Evolutionary conservation across 306 rosid species (phyloP).

Genomic region (Trichosanthes cucumerina): DNA sequence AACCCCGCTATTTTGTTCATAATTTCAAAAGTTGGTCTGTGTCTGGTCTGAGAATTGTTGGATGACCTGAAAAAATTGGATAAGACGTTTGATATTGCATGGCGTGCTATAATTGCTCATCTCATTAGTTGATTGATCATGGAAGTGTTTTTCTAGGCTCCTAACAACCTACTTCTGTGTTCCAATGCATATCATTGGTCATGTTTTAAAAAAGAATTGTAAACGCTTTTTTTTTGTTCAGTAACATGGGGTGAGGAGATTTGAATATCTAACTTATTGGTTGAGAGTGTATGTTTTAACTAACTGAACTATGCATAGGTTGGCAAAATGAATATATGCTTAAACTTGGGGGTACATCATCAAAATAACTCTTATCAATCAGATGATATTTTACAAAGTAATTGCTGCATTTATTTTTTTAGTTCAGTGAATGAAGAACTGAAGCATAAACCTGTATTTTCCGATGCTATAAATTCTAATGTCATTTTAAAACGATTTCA

Average conservation of each 20-base stretch:
- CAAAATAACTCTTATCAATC: not conserved
- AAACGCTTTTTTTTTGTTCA: no score
- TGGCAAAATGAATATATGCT: not conserved
- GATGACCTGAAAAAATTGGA: not conserved
- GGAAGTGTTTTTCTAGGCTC: not conserved
- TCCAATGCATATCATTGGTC: not conserved
- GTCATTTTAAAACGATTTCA: constrained; percentile 18
- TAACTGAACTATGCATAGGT: no score
- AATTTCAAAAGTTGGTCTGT: not conserved
- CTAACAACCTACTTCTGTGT: not conserved
- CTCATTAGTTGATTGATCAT: not conserved
- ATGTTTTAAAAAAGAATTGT: not conserved
- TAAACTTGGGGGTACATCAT: not conserved
- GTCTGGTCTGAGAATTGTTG: not conserved
- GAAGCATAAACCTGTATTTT: not conserved
- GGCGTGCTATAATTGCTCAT: not conserved
- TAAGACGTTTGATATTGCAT: not conserved
- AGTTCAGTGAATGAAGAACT: not conserved
- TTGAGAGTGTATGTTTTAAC: no score
- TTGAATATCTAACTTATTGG: no score
- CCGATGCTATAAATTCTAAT: not conserved
- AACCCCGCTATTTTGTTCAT: not conserved
- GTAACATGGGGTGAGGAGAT: no score
- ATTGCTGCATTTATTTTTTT: not conserved
- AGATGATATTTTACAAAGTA: not conserved